phyloP scores from a whole-genome alignment of 2,329 filamentous ascomycete genomes.

The Leptographium galeiforme region DNA sequence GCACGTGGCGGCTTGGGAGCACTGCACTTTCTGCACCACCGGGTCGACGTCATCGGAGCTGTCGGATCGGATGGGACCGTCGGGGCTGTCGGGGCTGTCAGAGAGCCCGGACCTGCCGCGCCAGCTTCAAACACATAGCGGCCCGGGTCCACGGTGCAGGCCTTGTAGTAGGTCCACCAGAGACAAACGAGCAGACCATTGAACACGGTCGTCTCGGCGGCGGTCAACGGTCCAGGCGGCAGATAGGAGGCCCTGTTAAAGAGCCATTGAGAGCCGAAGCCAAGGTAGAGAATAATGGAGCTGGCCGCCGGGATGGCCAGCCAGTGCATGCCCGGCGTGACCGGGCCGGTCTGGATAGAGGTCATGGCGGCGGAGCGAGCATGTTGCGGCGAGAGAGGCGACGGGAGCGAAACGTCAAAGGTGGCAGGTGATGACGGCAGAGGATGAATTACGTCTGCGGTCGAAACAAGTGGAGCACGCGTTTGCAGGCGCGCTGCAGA shows the following conservation, averaged over 20 bases:
- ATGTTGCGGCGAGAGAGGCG: background rate
- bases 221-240: constrained; percentile 45
- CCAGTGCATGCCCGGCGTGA: constrained; percentile 30
- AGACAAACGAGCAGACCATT: constrained; percentile 52
- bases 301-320: constrained; percentile 59
- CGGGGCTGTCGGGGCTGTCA: background rate
- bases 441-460: too few species aligned
- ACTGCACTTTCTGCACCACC: constrained; percentile 67
- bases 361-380: constrained; percentile 7
- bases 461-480: too few species aligned
- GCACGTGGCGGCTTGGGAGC: constrained; percentile 62
- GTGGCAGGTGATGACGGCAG: too few species aligned
- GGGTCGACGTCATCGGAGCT: constrained; percentile 9
- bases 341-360: constrained; percentile 19
- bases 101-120: background rate
- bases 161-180: constrained; percentile 55
- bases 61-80: constrained; percentile 1
- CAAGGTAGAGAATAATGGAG: constrained; percentile 52
- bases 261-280: constrained; percentile 59
- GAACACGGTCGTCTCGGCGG: constrained; percentile 45
- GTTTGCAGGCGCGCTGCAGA: too few species aligned
- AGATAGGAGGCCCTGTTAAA: constrained; percentile 47
- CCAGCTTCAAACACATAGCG: constrained; percentile 28
- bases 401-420: too few species aligned
- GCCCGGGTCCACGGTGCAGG: constrained; percentile 45